Base-by-base conservation (phyloP, 1,139 yeast species). In the Candida sojae region DNA sequence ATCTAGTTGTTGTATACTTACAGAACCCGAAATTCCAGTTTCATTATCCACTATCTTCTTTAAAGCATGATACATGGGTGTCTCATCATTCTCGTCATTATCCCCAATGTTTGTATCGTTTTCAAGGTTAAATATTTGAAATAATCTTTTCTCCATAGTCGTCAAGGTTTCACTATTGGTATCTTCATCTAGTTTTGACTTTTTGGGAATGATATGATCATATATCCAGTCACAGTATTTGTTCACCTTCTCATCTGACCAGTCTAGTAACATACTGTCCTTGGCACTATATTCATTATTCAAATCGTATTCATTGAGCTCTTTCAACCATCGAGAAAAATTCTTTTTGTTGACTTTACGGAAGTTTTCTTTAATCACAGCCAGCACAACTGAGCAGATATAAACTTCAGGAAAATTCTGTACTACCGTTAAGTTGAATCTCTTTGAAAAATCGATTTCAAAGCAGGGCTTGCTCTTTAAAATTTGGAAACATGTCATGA, bases 141-240 rank as follows among this genome's bases (percentile, higher is more conserved):
- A 63, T 28, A 76, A 58, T 47, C 79, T 57, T 46, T 68, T 68
- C 21, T 68, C 65, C 63, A 73, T 63, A 9, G 70, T 56, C 0
- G 70, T 48, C 4, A 63, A 45, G n/a, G 41, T 56, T 30, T 60
- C 62, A n/a, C 48, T 47, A 6, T 53, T 53, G 13, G 50, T 49
- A 10, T 54, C 54, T 4, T 56, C 57, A 2, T 48, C 46, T 6
- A 57, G 48, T 35, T 59, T 56, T 42, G 53, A 50, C 23, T 58
- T 56, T 45, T 60, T 60, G 1, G 68, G 70, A 1, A 75, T 56
- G 25, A 74, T 51, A 36, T 67, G 62, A 5, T 65, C 66, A 48
- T 68, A 64, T 31, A 78, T 64, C 71, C 79, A 75, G 30, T 72
- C 65, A 42, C 77, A 66, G 56, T 77, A 80, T 25, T 63, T 57